A percentile compares a stretch with the other conserved stretches of the same genome.
These are phyloP conservation scores for Stagonosporopsis rhizophila DNA, from an alignment of 2,329 filamentous ascomycete genomes.

Conservation along the genomic window DNA sequence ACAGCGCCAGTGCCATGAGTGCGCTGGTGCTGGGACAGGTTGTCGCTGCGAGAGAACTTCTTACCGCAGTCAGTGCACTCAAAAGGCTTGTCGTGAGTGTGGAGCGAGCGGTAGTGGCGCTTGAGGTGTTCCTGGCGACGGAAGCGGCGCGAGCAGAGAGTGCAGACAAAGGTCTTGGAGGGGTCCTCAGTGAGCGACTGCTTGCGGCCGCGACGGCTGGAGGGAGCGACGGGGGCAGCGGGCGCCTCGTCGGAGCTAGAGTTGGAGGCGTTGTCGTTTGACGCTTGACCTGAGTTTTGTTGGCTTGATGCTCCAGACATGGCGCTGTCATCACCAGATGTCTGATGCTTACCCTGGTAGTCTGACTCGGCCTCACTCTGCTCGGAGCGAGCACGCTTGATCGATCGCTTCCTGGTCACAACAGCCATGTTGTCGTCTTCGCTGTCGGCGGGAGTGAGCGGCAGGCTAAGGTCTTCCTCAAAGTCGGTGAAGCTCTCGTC, in stretches of 20 bases:
- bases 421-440: constrained; percentile 49
- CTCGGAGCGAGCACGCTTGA: constrained; percentile 40
- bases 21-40: constrained; percentile 92
- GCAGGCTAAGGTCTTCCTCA: constrained; percentile 71
- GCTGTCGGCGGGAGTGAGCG: constrained; percentile 66
- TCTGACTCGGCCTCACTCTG: constrained; percentile 47
- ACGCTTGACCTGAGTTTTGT: constrained; percentile 41
- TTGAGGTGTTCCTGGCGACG: constrained; percentile 98
- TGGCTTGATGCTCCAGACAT: constrained; percentile 48
- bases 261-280: constrained; percentile 54
- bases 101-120: constrained; percentile 96
- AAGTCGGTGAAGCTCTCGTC: constrained; percentile 79
- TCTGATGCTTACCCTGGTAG: constrained; percentile 44
- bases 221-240: constrained; percentile 49
- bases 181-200: constrained; percentile 97
- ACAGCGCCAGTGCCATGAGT: constrained; percentile 92
- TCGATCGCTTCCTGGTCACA: constrained; percentile 36
- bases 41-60: constrained; percentile 98
- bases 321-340: constrained; percentile 42
- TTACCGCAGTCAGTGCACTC: constrained; percentile 98
- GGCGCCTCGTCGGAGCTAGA: constrained; percentile 54
- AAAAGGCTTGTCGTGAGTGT: constrained; percentile 98
- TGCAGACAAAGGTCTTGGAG: constrained; percentile 97
- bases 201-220: constrained; percentile 94
- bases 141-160: constrained; percentile 95